Evolutionary conservation across 495 filamentous ascomycete genomes (phyloP), one percentile per base, ranked within the genome.

Genomic region (Apiosordaria backusii): DNA sequence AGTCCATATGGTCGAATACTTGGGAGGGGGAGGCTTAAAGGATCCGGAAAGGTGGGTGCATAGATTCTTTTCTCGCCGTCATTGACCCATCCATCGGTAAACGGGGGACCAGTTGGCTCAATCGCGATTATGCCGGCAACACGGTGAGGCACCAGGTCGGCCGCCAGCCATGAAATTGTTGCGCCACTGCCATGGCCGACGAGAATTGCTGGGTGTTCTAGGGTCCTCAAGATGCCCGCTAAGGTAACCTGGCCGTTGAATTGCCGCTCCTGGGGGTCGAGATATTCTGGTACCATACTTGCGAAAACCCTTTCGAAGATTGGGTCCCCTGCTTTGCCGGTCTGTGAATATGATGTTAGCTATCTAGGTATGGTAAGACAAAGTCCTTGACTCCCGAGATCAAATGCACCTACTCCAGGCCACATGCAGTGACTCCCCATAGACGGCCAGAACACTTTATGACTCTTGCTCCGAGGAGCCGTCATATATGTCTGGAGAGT

Each of bases 51-150:
- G 9, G 40, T 27, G 15, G 50, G n/a, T 5, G 35, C 55, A 19
- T 53, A 55, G 4, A 40, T 4, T n/a, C 18, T 9, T 40, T 63
- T 54, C 5, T 4, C 15, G 21, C 57, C 21, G 21, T 59, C 57
- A 21, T 60, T 23, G 13, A 23, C 27, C 27, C 15, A 29, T 27
- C 24, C 58, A 21, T 60, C 35, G 18, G 24, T 70, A 67, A 84
- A 86, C 0, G 85, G 84, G 15, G 84, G 83, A 19, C 85, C 84
- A 2, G 74, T 70, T 0, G 86, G 86, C 72, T 88, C 86, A 21
- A 89, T 67, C 0, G 78, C 78, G 19, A 87, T 70, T 45, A 87
- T 78, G 10, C 71, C 77, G 25, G 78, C 76, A 24, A 87, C 80
- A 10, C 81, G 74, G 0, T 78, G 52, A 9, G 83, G 83, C 0